Evolutionary conservation across 106 monocot genomes (phyloP), one percentile per base, ranked within the genome.

Genomic region (Apostasia shenzhenica): DNA sequence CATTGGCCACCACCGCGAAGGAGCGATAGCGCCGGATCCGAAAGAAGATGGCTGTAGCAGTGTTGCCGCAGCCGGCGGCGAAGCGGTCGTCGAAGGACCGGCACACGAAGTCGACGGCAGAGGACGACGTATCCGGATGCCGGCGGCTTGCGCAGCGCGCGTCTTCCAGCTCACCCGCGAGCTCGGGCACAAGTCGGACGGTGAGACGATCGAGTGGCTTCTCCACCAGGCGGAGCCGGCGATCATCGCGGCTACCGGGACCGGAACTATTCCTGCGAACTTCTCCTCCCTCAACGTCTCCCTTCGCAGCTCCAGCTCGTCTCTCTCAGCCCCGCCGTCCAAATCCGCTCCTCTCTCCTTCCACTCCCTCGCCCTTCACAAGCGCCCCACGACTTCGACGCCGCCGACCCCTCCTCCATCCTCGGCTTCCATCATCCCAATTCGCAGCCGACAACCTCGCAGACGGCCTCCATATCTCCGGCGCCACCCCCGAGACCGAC

Each of bases 21-120:
- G 45, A 58, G 14, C n/a, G 3, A 55, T 56, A 10, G 26, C 48
- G 67, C 75, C 14, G 66, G 74, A 0, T 48, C 41, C 64, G 60
- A 79, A n/a, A 56, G 64, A 70, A 8, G 45, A 62, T 39, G 45
- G 45, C 62, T 1, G 62, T n/a, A 4, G n/a, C 3, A 2, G 50
- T 50, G 51, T 45, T 12, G 26, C 61, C 64, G 6, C 66, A 62
- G 57, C 63, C 52, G 38, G 57, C 40, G 53, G 38, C 68, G 55
- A 87, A 88, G 70, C 50, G 81, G 10, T 67, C 87, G 8, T 78
- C 83, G 54, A 88, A 83, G 61, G 87, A 88, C 75, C 71, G 87
- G 1, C 87, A 88, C 83, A 88, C 83, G 6, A 88, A 88, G 87
- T 88, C 11, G 87, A 88, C 55, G 87, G 87, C 59, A 74, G 87